A percentile compares a stretch with the other conserved stretches of the same genome.
Evolutionary conservation across 495 filamentous ascomycete genomes (phyloP).

Genomic region (Hamigera avellanea): DNA sequence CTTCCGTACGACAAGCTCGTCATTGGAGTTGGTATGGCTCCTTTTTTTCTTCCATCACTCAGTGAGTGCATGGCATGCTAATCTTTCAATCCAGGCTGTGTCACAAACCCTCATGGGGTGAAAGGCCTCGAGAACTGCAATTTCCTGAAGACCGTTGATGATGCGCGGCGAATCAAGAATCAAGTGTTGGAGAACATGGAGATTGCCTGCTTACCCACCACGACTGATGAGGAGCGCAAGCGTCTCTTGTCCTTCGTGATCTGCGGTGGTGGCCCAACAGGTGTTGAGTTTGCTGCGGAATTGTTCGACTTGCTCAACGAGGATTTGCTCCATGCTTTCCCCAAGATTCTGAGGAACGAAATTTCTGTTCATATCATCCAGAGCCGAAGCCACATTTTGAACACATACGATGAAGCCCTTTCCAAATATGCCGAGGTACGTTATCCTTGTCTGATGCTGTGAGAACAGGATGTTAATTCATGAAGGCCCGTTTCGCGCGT

Average conservation of each 20-base stretch:
- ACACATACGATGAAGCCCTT: conserved; percentile 94
- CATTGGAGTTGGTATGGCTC: conserved; percentile 62
- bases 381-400: conserved; percentile 84
- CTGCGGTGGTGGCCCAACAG: conserved; percentile 90
- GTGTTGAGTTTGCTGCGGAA: conserved; percentile 95
- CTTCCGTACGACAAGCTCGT: conserved; percentile 98
- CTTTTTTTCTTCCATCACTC: neutral
- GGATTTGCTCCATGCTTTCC: conserved; percentile 74
- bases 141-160: conserved; percentile 87
- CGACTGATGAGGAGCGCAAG: conserved; percentile 75
- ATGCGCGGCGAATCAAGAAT: conserved; percentile 82
- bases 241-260: conserved; percentile 89
- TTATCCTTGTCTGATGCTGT: neutral
- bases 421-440: conserved; percentile 78
- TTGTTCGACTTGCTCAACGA: conserved; percentile 95
- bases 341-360: conserved; percentile 83
- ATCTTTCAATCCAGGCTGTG: conserved; percentile 46
- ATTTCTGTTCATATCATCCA: conserved; percentile 97
- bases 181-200: conserved; percentile 88
- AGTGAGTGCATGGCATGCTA: conserved; percentile 5
- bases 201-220: conserved; percentile 84
- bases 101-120: conserved; percentile 91
- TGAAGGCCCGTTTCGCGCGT: conserved; percentile 62
- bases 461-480: neutral
- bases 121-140: conserved; percentile 90